Evolutionary conservation across 768 basidiomycete species (phyloP).

Genomic region (Phallus indusiatus): DNA sequence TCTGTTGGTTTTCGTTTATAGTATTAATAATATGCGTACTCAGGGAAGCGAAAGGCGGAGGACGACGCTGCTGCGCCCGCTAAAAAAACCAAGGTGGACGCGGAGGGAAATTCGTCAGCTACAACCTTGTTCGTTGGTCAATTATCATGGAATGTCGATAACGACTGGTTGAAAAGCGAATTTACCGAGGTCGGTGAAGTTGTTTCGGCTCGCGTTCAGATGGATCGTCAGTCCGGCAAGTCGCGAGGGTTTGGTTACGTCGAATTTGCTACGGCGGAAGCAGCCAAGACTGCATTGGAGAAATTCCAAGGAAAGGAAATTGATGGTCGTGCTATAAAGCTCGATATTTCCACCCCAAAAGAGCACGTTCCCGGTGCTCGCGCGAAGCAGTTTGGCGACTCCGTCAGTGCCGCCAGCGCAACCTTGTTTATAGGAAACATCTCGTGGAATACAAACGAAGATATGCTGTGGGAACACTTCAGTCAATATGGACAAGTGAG

Average conservation of each 20-base stretch:
- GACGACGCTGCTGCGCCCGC: slow-evolving; percentile 45
- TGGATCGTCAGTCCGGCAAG: slow-evolving; percentile 70
- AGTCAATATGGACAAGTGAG: slow-evolving; percentile 79
- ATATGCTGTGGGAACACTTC: slow-evolving; percentile 83
- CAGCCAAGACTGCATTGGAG: slow-evolving; percentile 69
- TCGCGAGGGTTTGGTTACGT: slow-evolving; percentile 85
- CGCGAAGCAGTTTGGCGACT: slow-evolving; percentile 70
- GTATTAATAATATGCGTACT: neutral
- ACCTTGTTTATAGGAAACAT: slow-evolving; percentile 91
- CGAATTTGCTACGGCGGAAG: slow-evolving; percentile 57
- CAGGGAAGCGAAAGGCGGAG: slow-evolving; percentile 78
- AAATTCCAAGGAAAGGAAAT: slow-evolving; percentile 78
- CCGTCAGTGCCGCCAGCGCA: slow-evolving; percentile 47
- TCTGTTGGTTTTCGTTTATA: neutral
- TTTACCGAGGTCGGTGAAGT: slow-evolving; percentile 87
- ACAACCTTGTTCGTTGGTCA: slow-evolving; percentile 85
- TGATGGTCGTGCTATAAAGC: slow-evolving; percentile 80
- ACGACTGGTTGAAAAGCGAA: slow-evolving; percentile 87
- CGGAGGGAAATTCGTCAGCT: slow-evolving; percentile 32
- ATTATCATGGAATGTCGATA: slow-evolving; percentile 94
- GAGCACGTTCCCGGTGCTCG: slow-evolving; percentile 35
- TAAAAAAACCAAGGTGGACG: slow-evolving; percentile 75
- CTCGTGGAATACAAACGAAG: slow-evolving; percentile 71
- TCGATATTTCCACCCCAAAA: slow-evolving; percentile 67
- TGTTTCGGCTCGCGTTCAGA: slow-evolving; percentile 78